Base-by-base conservation (phyloP, 805 yeast species). In the Ogataea trehaloabstinens region DNA sequence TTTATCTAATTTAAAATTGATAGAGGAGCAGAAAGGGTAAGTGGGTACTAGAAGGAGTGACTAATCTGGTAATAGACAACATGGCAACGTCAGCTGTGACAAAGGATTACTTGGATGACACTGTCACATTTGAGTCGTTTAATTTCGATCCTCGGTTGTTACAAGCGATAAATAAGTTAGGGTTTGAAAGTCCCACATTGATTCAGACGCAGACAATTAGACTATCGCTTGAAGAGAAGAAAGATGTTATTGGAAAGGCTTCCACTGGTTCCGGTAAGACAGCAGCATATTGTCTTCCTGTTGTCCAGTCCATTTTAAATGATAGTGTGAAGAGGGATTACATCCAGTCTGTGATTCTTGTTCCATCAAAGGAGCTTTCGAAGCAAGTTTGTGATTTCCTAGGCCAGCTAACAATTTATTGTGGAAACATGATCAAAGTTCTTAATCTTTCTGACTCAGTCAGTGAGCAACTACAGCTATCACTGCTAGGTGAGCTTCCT, bases 261-360 rank as follows among this genome's bases (percentile, higher is more conserved):
- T 80, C 87, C 19, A 91, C 99, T 0, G 99, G 99, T 4, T 85
- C 96, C 6, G 98, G 98, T 48, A 91, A 91, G 63, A 91, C 98
- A 0, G 85, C 87, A 8, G 95, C 97, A 1, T 91, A 91, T 58
- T 65, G 83, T 46, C 74, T 91, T 34, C 99, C 99, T 5, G 82
- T 93, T 13, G 61, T 93, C 28, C 95, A 93, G 60, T 74, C 80
- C 28, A 75, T 93, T 28, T 67, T 91, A 42, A 66, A 69, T 17
- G 67, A 66, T 30, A 65, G 51, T 42, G 59, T 51, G 42, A 59
- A 51, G 28, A 47, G 50, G 19, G 57, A 52, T 16, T 49, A 55
- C 13, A 67, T 73, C 35, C 71, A 74, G 43, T 80, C 86, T 34
- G 76, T 93, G 20, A 74, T 93, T 21, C 66, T 93, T 36, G 98